A percentile compares a stretch with the other conserved stretches of the same genome.
Conservation (phyloP, 495 filamentous ascomycete species). For the Penicillium desertorum region DNA sequence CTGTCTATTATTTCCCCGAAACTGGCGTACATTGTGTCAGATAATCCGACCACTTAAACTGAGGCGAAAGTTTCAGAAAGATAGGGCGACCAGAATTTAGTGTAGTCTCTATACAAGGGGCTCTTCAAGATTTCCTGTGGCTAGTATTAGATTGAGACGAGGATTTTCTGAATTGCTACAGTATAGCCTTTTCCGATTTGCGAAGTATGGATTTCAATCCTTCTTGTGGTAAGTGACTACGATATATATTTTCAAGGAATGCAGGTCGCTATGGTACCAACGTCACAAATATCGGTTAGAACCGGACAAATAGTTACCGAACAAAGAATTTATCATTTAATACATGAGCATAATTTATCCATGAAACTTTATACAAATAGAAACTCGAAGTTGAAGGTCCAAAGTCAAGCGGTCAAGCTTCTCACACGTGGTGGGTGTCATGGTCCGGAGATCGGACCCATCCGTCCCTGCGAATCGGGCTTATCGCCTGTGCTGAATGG, state of each 20-base stretch:
- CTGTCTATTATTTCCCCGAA: background rate
- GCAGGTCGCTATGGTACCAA: background rate
- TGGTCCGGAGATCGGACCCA: constrained; percentile 26
- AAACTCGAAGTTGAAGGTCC: background rate
- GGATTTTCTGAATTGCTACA: background rate
- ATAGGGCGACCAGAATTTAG: background rate
- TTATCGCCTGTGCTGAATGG: constrained; percentile 18
- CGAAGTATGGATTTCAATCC: background rate
- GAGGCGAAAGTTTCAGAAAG: background rate
- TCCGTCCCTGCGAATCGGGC: constrained; percentile 14
- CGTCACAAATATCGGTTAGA: background rate
- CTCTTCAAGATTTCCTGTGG: background rate
- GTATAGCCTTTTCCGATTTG: background rate
- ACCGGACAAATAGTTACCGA: background rate
- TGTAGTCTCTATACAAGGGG: background rate
- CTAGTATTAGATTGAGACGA: background rate
- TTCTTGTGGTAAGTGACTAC: background rate
- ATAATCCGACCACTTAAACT: background rate
- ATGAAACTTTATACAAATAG: background rate
- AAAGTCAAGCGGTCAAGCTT: constrained; percentile 31
- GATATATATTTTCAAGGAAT: background rate
- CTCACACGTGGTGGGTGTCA: constrained; percentile 33
- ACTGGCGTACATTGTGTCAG: background rate
- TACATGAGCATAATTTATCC: background rate
- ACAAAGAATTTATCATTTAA: background rate